Base-by-base conservation (phyloP, 2,329 filamentous ascomycete genomes). In the Arthrinium puccinioides region DNA sequence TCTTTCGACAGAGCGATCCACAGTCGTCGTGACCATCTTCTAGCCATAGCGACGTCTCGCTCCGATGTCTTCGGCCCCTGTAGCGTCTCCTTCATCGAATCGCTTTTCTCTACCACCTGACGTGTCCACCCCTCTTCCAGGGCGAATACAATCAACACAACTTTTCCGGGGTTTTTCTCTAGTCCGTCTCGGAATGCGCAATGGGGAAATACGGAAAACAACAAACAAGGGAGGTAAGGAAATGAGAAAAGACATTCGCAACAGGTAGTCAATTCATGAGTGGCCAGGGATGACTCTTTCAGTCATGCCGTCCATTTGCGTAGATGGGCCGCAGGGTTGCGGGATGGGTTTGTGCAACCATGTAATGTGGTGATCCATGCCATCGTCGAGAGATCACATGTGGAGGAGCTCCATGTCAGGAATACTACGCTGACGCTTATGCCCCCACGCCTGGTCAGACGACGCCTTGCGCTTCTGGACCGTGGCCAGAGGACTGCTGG, bases 341-440 rank as follows among this genome's bases (percentile, higher is more conserved):
- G n/a, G n/a, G n/a, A n/a, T n/a, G n/a, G n/a, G n/a, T n/a, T n/a
- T n/a, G n/a, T n/a, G n/a, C n/a, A n/a, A n/a, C 31, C 31, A 33
- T 33, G 20, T 21, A 33, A 24, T 21, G 21, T 21, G 21, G n/a
- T 15, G 9, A 6, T 5, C 24, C 10, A 14, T 23, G 31, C 18
- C 24, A 21, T 33, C 24, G 31, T 33, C 24, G 18, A 15, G 10
- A 7, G 31, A 23, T 14, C n/a, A 33, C 6, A 36, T 36, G 25
- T 41, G 47, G 25, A 47, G 42, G 19, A 28, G 27, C 44, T 69
- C 67, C 36, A 77, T 67, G 45, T 79, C 74, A 16, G 74, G 73
- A 43, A 78, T 72, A 56, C 74, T 79, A 52, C 74, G 62, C 45
- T 77, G 72, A 33, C 70, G 65, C 58, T 79, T 79, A 56, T 78